Evolutionary conservation across 1,284 basidiomycete genomes (phyloP).

Genomic region (Sanguinoderma infundibulare): DNA sequence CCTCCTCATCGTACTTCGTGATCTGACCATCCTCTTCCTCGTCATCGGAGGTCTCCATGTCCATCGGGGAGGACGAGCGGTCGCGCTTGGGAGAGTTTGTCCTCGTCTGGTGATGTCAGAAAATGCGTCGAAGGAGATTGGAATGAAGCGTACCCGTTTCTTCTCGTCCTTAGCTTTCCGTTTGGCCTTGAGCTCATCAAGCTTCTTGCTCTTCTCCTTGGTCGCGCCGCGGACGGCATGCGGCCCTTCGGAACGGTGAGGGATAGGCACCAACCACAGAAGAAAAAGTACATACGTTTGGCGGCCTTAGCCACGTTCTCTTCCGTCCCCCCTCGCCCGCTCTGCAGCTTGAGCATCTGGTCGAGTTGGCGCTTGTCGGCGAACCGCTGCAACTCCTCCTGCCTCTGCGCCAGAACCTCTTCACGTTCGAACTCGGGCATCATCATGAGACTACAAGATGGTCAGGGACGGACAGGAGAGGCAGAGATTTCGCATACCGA

Average conservation of each 20-base stretch:
- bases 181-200: slow-evolving; percentile 84
- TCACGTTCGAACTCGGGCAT: slow-evolving; percentile 92
- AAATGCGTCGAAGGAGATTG: not conserved
- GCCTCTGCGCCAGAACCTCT: slow-evolving; percentile 78
- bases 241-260: slow-evolving; percentile 51
- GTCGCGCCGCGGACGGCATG: slow-evolving; percentile 80
- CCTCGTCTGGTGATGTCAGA: slow-evolving; percentile 39
- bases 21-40: slow-evolving; percentile 79
- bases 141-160: slow-evolving; percentile 55
- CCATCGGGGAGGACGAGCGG: slow-evolving; percentile 74
- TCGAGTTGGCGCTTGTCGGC: slow-evolving; percentile 78
- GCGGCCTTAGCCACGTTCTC: slow-evolving; percentile 74
- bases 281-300: slow-evolving; percentile 56
- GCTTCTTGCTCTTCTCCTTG: slow-evolving; percentile 80
- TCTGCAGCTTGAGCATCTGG: slow-evolving; percentile 74
- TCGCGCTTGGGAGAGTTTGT: slow-evolving; percentile 64
- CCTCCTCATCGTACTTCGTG: slow-evolving; percentile 67
- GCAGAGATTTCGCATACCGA: slow-evolving; percentile 54
- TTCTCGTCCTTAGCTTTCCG: slow-evolving; percentile 82
- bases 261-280: not conserved
- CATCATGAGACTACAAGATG: slow-evolving; percentile 64
- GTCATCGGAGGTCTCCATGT: slow-evolving; percentile 79
- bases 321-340: slow-evolving; percentile 48
- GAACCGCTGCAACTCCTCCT: slow-evolving; percentile 81
- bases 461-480: slow-evolving; percentile 5